Evolutionary conservation across 2,329 filamentous ascomycete genomes (phyloP).

Genomic region (Gnomoniopsis sp.): DNA sequence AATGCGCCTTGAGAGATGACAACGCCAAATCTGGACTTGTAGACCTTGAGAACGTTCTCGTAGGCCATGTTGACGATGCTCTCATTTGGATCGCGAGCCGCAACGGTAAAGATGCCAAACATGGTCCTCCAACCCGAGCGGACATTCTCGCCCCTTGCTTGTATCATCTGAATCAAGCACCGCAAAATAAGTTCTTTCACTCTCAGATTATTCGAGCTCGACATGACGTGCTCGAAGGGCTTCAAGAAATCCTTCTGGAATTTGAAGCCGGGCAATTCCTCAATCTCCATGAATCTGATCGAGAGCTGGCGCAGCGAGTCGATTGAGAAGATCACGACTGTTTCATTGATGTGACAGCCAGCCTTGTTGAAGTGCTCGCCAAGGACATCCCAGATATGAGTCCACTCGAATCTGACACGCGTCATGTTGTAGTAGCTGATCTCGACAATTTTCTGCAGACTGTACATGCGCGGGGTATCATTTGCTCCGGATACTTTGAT

Average conservation of each 20-base stretch:
- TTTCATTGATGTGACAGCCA: constrained; percentile 92
- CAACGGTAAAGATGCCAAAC: constrained; percentile 98
- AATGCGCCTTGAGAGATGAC: constrained; percentile 97
- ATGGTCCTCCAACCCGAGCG: constrained; percentile 98
- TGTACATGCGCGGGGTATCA: constrained; percentile 94
- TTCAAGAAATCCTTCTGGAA: constrained; percentile 99
- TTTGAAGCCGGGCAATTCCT: constrained; percentile 96
- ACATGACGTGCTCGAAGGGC: constrained; percentile 96
- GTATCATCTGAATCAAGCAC: constrained; percentile 98
- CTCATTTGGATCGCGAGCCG: constrained; percentile 89
- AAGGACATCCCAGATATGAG: constrained; percentile 94
- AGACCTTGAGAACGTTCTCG: constrained; percentile 93
- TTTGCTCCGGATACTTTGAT: constrained; percentile 96
- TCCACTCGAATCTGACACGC: constrained; percentile 97
- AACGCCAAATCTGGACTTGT: constrained; percentile 91
- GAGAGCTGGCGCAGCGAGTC: constrained; percentile 93
- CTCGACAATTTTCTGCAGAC: constrained; percentile 95
- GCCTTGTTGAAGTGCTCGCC: constrained; percentile 98
- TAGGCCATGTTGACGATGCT: constrained; percentile 95
- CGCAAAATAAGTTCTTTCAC: constrained; percentile 98
- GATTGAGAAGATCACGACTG: constrained; percentile 94
- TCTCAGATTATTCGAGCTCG: constrained; percentile 83
- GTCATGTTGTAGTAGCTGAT: constrained; percentile 99
- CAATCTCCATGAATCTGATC: constrained; percentile 98
- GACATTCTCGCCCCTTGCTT: constrained; percentile 93